Conservation (phyloP, 2,329 filamentous ascomycete genomes). For the Ophiostoma fasciatum region DNA sequence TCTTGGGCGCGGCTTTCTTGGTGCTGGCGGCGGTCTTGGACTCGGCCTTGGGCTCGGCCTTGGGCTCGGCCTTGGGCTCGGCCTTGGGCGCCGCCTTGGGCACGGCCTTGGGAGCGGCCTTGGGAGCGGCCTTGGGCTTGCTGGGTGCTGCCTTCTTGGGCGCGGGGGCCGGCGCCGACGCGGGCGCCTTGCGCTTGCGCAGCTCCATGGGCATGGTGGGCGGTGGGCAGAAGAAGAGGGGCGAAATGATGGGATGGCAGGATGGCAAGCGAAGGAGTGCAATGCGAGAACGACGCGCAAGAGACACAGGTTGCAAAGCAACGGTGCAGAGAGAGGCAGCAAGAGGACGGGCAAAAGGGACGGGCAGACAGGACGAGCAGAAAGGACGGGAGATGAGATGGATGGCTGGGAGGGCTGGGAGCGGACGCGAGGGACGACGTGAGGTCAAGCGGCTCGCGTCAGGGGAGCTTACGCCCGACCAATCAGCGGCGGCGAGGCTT, state of each 20-base stretch:
- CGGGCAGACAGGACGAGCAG: constrained; percentile 5
- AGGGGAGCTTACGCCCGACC: constrained; percentile 7
- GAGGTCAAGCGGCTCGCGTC: neutral
- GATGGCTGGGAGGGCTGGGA: constrained; percentile 8
- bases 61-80: constrained; percentile 8
- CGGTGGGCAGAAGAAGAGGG: constrained; percentile 8
- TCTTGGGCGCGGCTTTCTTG: constrained; percentile 10
- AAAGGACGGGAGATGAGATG: neutral
- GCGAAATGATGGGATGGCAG: neutral
- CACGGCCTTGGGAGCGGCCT: constrained; percentile 19
- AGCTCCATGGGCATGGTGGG: constrained; percentile 39
- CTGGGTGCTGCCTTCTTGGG: constrained; percentile 22
- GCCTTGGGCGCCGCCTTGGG: constrained; percentile 11
- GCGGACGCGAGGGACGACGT: neutral
- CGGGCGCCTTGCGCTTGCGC: constrained; percentile 46
- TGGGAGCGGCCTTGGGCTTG: constrained; percentile 7
- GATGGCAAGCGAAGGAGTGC: neutral
- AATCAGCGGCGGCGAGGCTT: constrained; percentile 10
- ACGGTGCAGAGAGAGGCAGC: constrained; percentile 4
- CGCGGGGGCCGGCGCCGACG: constrained; percentile 29
- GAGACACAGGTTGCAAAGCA: neutral
- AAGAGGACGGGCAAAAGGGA: constrained; percentile 1
- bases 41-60: constrained; percentile 11
- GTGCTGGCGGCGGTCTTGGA: constrained; percentile 6
- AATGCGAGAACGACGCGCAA: neutral